Evolutionary conservation across 179 eudicot genomes (phyloP), one percentile per base, ranked within the genome.

Genomic region (Gypsophila paniculata): DNA sequence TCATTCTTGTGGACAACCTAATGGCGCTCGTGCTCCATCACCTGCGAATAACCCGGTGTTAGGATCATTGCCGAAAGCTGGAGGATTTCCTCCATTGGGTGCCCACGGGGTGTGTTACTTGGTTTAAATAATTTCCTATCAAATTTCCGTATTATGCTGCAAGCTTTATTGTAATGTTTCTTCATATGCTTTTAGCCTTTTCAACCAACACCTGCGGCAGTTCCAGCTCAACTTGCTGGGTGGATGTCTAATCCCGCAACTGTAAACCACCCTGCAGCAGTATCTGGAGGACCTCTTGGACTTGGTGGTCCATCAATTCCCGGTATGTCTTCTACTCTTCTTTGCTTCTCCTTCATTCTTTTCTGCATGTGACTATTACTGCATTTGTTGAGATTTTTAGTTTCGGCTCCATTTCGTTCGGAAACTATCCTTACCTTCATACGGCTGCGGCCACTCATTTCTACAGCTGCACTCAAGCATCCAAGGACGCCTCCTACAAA

Each of bases 1-100:
- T 76, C 98, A 93, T 71, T 83, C 96, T 3, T 91, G 98, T 76
- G 96, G 89, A 57, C 96, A 87, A 73, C 89, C 92, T 57, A 93
- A 91, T 82, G 91, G 96, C 39, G 96, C 98, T 61, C 91, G 91
- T 44, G 98, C 97, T 78, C 97, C 98, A 61, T 91, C 97, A 49
- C 95, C 97, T 39, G 97, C 92, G 36, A 87, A 72, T 54, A 88
- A 83, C 77, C 90, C 96, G 29, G 77, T 91, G 67, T 72, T 93
- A 52, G 98, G 91, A 21, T 79, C 93, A 7, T 82, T 93, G 71
- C 96, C 96, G 0, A 87, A 89, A 78, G 86, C 89, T 69, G 98
- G 95, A 61, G 96, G 85, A 49, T 91, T 89, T 81, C 95, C 98
- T 53, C 93, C 96, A 71, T 64, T 91, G 80, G 96, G 97, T 75